Conservation (phyloP, 345 rosid genomes). For the Gossypium longicalyx region DNA sequence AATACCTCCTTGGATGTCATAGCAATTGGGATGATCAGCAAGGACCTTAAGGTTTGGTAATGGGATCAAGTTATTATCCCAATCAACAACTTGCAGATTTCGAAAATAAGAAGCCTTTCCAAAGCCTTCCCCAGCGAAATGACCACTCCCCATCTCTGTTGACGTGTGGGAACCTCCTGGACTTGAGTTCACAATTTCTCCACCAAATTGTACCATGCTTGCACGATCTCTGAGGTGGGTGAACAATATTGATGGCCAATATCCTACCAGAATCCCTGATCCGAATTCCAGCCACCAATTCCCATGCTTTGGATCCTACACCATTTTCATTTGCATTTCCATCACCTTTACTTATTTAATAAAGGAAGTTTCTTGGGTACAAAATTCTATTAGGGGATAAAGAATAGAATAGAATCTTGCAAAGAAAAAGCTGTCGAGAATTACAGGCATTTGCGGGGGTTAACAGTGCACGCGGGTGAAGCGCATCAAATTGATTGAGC, state of each 20-base stretch:
- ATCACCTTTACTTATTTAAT: no score
- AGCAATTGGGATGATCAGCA: slow-evolving; percentile 90
- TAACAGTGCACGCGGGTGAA: slow-evolving; percentile 24
- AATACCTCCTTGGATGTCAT: slow-evolving; percentile 75
- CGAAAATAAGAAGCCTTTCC: slow-evolving; percentile 88
- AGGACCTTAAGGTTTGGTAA: slow-evolving; percentile 53
- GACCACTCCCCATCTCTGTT: slow-evolving; percentile 98
- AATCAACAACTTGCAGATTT: slow-evolving; percentile 82
- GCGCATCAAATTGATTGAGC: slow-evolving; percentile 8
- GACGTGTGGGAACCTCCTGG: slow-evolving; percentile 76
- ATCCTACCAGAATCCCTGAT: slow-evolving; percentile 79
- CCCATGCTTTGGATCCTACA: slow-evolving; percentile 97
- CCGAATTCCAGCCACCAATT: slow-evolving; percentile 99
- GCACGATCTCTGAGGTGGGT: slow-evolving; percentile 79
- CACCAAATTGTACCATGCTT: slow-evolving; percentile 93
- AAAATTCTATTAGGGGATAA: not conserved
- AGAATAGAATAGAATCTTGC: slow-evolving; percentile 33
- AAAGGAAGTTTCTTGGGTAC: not conserved
- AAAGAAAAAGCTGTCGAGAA: slow-evolving; percentile 29
- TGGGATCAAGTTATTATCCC: slow-evolving; percentile 90
- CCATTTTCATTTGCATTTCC: no score
- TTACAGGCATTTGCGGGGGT: slow-evolving; percentile 18
- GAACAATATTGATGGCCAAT: slow-evolving; percentile 86
- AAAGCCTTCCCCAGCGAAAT: slow-evolving; percentile 87
- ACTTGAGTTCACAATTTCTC: slow-evolving; percentile 75